Percentiles rank a stretch among this genome's conserved stretches.
Conservation (phyloP, 2,329 filamentous ascomycete genomes). For the Pseudogymnoascus sp. region DNA sequence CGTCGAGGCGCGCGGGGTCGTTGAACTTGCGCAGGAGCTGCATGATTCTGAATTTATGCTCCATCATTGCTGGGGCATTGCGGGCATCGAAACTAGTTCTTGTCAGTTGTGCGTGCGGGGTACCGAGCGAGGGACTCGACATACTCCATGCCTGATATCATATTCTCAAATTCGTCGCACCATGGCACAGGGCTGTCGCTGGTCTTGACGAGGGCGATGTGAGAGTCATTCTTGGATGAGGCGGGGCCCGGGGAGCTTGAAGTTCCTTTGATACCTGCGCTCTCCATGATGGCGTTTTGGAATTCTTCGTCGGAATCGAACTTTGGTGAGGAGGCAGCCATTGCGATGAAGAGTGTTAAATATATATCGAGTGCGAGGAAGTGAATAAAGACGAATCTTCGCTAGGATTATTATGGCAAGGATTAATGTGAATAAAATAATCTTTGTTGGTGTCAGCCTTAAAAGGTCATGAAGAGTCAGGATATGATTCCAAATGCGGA, state of each 20-base stretch:
- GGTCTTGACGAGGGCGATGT: conserved; percentile 6
- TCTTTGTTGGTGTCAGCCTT: background rate
- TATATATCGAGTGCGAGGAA: background rate
- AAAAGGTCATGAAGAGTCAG: background rate
- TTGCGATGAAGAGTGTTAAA: background rate
- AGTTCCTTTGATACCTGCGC: background rate
- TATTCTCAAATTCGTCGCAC: conserved; percentile 19
- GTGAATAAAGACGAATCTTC: background rate
- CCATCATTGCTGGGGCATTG: conserved; percentile 11
- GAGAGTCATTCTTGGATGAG: background rate
- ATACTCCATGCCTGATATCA: conserved; percentile 21
- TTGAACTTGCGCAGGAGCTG: conserved; percentile 16
- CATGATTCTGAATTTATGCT: conserved; percentile 12
- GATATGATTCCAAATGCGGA: background rate
- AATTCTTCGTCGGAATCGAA: conserved; percentile 5
- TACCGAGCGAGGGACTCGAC: background rate
- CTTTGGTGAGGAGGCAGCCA: conserved; percentile 2
- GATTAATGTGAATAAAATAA: background rate
- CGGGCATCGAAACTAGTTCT: background rate
- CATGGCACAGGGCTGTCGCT: conserved; percentile 10
- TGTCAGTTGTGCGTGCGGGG: background rate
- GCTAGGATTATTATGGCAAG: background rate
- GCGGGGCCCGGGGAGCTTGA: background rate
- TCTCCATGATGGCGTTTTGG: conserved; percentile 1
- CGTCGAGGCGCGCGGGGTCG: conserved; percentile 14